Evolutionary conservation across 208 protist genomes (phyloP).

Genomic region (Leishmania arabica): DNA sequence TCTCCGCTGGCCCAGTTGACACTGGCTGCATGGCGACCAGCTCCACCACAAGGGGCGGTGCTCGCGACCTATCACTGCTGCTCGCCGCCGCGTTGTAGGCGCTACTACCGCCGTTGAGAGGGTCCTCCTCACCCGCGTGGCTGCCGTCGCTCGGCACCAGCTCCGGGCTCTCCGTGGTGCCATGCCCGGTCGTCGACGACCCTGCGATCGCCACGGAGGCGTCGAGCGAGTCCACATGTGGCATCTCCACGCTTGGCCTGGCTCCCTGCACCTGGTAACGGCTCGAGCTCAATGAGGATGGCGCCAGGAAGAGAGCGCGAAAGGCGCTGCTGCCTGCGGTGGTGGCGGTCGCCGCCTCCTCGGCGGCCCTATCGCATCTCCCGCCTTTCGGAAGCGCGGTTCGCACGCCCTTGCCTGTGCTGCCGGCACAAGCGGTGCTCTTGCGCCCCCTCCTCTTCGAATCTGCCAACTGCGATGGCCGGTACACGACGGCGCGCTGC

Average conservation of each 20-base stretch:
- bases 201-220: not conserved
- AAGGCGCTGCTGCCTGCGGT: not conserved
- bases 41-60: slow-evolving; percentile 7
- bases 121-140: not conserved
- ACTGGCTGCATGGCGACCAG: slow-evolving; percentile 8
- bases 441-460: not conserved
- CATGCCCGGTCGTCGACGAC: not conserved
- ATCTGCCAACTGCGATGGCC: slow-evolving; percentile 4
- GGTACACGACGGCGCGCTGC: slow-evolving; percentile 24
- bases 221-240: not conserved
- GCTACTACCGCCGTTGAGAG: not conserved
- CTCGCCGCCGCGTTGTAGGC: not conserved
- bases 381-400: not conserved
- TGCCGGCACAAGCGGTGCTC: not conserved
- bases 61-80: not conserved
- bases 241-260: not conserved
- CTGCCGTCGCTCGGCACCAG: not conserved
- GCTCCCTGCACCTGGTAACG: not conserved
- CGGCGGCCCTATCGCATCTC: not conserved
- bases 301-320: slow-evolving; percentile 6
- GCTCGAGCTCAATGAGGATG: not conserved
- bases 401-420: not conserved
- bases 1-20: not conserved
- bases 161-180: too few species aligned
- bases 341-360: not conserved